Percentiles rank a stretch among this genome's conserved stretches.
Conservation (phyloP, 2,329 filamentous ascomycete species). For the Botrytis medusae region DNA sequence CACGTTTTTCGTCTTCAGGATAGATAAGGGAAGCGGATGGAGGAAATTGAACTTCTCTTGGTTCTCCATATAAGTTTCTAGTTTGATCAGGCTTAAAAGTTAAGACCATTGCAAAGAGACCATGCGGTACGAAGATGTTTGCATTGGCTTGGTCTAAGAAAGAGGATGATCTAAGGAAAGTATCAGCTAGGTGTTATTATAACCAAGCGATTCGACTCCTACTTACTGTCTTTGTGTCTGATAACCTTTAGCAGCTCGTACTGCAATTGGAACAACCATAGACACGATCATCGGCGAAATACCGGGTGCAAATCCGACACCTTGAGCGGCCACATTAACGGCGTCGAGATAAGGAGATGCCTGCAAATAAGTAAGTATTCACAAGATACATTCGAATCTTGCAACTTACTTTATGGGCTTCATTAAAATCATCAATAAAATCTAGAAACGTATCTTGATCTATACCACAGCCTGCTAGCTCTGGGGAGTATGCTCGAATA, state of each 20-base stretch:
- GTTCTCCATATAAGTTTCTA: neutral
- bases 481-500: constrained; percentile 48
- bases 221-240: constrained; percentile 21
- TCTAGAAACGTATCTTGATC: constrained; percentile 48
- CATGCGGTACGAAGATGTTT: constrained; percentile 54
- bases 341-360: constrained; percentile 42
- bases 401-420: constrained; percentile 29
- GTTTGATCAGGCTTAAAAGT: constrained; percentile 47
- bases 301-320: constrained; percentile 42
- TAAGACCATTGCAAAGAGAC: constrained; percentile 54
- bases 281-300: constrained; percentile 45
- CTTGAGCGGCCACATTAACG: constrained; percentile 45
- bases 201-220: neutral
- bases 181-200: constrained; percentile 10
- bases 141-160: constrained; percentile 57
- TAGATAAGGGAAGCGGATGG: neutral
- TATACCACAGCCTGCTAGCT: constrained; percentile 47
- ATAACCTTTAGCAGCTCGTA: constrained; percentile 42
- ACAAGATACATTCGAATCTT: fast-evolving
- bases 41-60: constrained; percentile 13
- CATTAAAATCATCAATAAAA: constrained; percentile 50
- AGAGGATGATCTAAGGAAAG: constrained; percentile 41
- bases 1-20: neutral
- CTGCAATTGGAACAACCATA: constrained; percentile 45
- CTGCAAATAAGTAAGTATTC: constrained; percentile 24